A percentile compares a stretch with the other conserved stretches of the same genome.
Conservation (phyloP, 2,329 filamentous ascomycete genomes). For the Mycosphaerella sp. region DNA sequence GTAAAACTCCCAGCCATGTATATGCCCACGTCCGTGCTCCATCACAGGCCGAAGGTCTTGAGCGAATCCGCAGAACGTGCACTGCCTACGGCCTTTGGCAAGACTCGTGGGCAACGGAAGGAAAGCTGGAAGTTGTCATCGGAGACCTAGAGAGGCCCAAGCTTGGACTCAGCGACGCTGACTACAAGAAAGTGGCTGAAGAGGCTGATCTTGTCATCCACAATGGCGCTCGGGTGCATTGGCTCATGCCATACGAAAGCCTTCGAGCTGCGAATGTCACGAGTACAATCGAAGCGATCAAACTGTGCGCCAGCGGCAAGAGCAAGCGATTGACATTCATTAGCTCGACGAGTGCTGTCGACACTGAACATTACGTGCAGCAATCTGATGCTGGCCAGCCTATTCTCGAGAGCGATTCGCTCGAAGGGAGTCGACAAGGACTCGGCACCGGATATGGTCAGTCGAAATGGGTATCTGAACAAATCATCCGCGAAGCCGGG, state of each 20-base stretch:
- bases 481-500: constrained; percentile 71
- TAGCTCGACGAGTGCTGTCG: constrained; percentile 73
- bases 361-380: constrained; percentile 72
- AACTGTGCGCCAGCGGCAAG: constrained; percentile 68
- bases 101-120: constrained; percentile 56
- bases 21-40: constrained; percentile 71
- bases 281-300: constrained; percentile 69
- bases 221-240: constrained; percentile 74
- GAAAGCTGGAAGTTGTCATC: constrained; percentile 55
- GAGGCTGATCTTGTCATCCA: constrained; percentile 65
- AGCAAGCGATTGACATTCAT: constrained; percentile 77
- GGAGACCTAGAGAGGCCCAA: constrained; percentile 68
- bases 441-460: constrained; percentile 87
- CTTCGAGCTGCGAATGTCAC: constrained; percentile 70
- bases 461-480: constrained; percentile 74
- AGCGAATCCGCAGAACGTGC: constrained; percentile 61
- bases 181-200: constrained; percentile 59
- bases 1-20: constrained; percentile 50
- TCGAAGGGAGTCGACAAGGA: constrained; percentile 67
- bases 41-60: constrained; percentile 52
- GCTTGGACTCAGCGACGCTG: constrained; percentile 61
- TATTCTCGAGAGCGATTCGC: constrained; percentile 68
- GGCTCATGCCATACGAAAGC: constrained; percentile 70
- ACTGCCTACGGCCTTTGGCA: constrained; percentile 76
- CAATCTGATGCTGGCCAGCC: constrained; percentile 64